Conservation (phyloP, 108 stramenopile species). For the Hondaea fermentalgiana region DNA sequence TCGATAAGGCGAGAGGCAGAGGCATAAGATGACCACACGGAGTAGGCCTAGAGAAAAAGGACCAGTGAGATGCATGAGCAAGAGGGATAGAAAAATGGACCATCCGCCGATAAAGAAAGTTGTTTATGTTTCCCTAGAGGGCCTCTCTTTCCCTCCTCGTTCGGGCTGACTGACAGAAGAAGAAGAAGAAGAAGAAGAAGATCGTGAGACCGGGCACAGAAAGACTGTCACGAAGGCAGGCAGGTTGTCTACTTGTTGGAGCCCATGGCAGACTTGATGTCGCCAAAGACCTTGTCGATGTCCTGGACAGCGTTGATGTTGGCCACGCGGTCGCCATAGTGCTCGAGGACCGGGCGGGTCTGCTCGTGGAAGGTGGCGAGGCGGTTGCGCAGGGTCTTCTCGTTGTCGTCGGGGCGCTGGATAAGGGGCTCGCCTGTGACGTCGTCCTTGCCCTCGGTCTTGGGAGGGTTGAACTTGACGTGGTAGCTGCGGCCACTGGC, state of each 20-base stretch:
- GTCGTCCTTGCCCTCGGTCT: conserved; percentile 58
- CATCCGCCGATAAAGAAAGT: too few relatives aligned
- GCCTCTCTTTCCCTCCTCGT: too few relatives aligned
- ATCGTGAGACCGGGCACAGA: neutral
- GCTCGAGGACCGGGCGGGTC: conserved; percentile 86
- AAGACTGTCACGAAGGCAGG: neutral
- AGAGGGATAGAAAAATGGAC: too few relatives aligned
- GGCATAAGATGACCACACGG: too few relatives aligned
- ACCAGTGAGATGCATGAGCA: too few relatives aligned
- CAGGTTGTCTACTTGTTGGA: neutral
- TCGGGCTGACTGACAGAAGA: too few relatives aligned
- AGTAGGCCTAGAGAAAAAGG: too few relatives aligned
- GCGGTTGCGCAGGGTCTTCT: conserved; percentile 71
- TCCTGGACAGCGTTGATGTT: conserved; percentile 80
- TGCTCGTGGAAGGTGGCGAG: conserved; percentile 85
- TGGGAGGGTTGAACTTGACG: conserved; percentile 73
- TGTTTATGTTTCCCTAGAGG: too few relatives aligned
- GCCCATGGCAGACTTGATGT: conserved; percentile 37
- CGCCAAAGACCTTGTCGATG: conserved; percentile 76
- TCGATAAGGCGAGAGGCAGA: too few relatives aligned
- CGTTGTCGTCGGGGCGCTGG: conserved; percentile 92
- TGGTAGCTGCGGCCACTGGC: conserved; percentile 84
- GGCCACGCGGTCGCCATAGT: conserved; percentile 78
- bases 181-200: neutral
- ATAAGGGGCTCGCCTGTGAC: conserved; percentile 85